Conservation (phyloP, 208 protist species). For the Trypanosoma caninum region DNA sequence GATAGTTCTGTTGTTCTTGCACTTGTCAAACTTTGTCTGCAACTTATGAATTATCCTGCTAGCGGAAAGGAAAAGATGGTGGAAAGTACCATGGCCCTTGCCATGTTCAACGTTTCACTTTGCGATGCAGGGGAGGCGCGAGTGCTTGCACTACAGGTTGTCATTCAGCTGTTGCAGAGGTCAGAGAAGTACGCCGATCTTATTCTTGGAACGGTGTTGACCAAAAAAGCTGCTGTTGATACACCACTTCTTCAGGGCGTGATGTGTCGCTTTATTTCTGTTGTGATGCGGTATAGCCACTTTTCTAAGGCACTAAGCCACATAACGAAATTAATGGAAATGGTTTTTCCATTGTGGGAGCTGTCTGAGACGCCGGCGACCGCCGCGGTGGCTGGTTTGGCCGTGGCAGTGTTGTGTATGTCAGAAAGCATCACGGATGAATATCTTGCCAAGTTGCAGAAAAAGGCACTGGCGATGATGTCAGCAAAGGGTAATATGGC, state of each 20-base stretch:
- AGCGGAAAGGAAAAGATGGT: constrained; percentile 91
- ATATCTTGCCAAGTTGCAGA: constrained; percentile 60
- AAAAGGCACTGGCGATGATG: constrained; percentile 58
- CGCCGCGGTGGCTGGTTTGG: constrained; percentile 64
- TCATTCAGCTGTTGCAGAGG: constrained; percentile 68
- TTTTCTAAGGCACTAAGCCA: constrained; percentile 73
- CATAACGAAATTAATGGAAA: constrained; percentile 70
- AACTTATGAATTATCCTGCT: constrained; percentile 77
- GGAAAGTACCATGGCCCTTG: constrained; percentile 83
- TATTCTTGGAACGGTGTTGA: constrained; percentile 84
- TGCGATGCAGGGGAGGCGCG: constrained; percentile 83
- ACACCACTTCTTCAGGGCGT: constrained; percentile 76
- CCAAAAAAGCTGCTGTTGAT: constrained; percentile 79
- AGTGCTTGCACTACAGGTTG: constrained; percentile 69
- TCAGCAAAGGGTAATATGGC: constrained; percentile 53
- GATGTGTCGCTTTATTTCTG: constrained; percentile 88
- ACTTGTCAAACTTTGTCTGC: constrained; percentile 78
- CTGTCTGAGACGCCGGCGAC: constrained; percentile 60
- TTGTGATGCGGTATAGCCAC: constrained; percentile 79
- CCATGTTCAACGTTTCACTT: constrained; percentile 87
- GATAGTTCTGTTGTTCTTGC: constrained; percentile 80
- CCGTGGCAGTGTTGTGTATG: constrained; percentile 78
- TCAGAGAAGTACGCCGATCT: constrained; percentile 84
- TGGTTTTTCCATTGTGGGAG: constrained; percentile 75
- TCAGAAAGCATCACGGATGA: constrained; percentile 74